A percentile compares a stretch with the other conserved stretches of the same genome.
Conservation (phyloP, 2,329 filamentous ascomycete species). For the Myriosclerotinia duriaeana region DNA sequence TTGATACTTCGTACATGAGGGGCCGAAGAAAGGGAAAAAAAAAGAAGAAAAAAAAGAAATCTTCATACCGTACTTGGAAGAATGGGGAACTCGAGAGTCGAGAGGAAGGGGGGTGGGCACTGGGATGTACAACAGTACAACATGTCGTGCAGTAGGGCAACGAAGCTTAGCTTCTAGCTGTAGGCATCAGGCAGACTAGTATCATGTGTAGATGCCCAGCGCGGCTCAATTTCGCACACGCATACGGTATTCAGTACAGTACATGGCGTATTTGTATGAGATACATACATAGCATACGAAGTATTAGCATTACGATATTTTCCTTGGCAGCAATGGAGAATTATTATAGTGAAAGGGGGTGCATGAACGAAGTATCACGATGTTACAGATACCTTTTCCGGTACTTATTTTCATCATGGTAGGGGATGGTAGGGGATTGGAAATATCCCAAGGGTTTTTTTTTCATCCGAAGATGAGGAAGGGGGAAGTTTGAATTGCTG, state of each 20-base stretch:
- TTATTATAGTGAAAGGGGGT: too few species aligned
- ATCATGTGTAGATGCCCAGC: constrained; percentile 17
- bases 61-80: too few species aligned
- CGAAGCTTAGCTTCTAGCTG: background rate
- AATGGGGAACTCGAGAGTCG: too few species aligned
- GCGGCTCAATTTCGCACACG: background rate
- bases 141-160: constrained; percentile 10
- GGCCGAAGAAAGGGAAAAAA: background rate
- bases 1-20: background rate
- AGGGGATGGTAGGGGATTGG: background rate
- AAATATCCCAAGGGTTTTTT: background rate
- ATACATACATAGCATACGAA: background rate
- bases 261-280: background rate
- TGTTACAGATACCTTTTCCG: background rate
- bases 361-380: background rate
- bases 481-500: background rate
- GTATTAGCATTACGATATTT: background rate
- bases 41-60: too few species aligned
- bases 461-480: constrained; percentile 7
- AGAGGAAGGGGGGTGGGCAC: background rate
- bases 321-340: background rate
- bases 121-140: background rate
- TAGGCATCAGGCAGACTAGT: background rate
- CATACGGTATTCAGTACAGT: background rate
- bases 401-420: background rate